Evolutionary conservation across 495 filamentous ascomycete genomes (phyloP), one percentile per base, ranked within the genome.

Genomic region (Xylona heveae): DNA sequence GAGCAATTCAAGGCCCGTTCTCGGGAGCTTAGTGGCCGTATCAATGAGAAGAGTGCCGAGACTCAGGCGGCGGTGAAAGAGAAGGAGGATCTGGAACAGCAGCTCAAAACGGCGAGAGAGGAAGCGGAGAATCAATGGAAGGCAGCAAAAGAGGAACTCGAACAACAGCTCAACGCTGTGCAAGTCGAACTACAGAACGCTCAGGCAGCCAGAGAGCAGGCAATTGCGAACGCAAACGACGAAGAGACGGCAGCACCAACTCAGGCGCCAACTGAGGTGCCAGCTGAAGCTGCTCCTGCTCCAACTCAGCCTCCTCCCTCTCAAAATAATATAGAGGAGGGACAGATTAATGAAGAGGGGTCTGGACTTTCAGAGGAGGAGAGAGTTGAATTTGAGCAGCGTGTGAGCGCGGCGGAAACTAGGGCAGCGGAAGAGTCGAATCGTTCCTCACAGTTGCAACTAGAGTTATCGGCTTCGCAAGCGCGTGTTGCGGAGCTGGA

Each of bases 1-100:
- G 61, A 64, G 3, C 71, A 77, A 33, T 71, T 65, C 42, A 75
- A 76, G 48, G 59, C 50, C 10, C 53, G 62, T 12, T 61, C 60
- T 5, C 68, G 63, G 42, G 54, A 63, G 7, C 52, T 65, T 5
- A 49, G 48, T 16, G 53, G 49, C 1, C 58, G 54, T 31, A 62
- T 70, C 36, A 59, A 57, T 15, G 58, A 60, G 18, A 63, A 58
- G 43, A 53, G 63, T 30, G 33, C 38, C 4, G 55, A 65, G 25
- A 24, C 59, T 8, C 56, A 62, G 36, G 41, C 49, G 8, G 54
- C 52, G 4, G 30, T 46, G 7, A 53, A 59, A 37, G 65, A 71
- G 49, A 66, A 64, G 37, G 58, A 60, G 18, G 47, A 51, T 16
- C 43, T 56, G 10, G 50, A 51, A 21, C 30, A 45, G 25, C 55